Evolutionary conservation across 2,329 filamentous ascomycete species (phyloP), one percentile per base, ranked within the genome.

Genomic region (Verticillium nonalfalfae): DNA sequence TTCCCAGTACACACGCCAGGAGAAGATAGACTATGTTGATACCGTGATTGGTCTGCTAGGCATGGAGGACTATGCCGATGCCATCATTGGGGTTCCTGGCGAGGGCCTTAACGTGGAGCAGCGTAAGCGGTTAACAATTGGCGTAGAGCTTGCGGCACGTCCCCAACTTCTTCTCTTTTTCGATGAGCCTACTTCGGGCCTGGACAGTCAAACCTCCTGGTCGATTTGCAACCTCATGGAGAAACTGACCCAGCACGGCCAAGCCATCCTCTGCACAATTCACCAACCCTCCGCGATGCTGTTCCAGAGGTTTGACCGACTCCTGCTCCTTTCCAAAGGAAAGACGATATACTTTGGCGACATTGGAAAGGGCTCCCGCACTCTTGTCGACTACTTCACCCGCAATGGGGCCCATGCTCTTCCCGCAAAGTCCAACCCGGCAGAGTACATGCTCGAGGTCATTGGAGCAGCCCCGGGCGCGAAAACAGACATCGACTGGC

Each of bases 191-290:
- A 92, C 89, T 5, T 91, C 88, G 5, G 90, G 90, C 70, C 79
- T 92, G 14, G 89, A 93, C 72, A 87, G 82, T 67, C 88, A 91
- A 69, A 91, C 89, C 1, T 88, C 89, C 0, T 92, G 88, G 87
- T 86, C 88, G 57, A 91, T 92, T 69, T 83, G 86, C 21, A 83
- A 86, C 70, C 79, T 92, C 2, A 82, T 93, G 62, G 84, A 89
- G 65, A 91, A 90, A 65, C 75, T 88, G 3, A 79, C 83, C 0
- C 68, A 80, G 60, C 75, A 73, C 4, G 79, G 80, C 5, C 80
- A 83, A 65, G 78, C 80, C 10, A 75, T 83, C 13, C 69, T 83
- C 0, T 79, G 77, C 58, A 82, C 80, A 1, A 81, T 82, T 50
- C 80, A 83, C 67, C 80, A 82, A 63, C 80, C 80, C 1, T 76